Conservation (phyloP, 352 stramenopile species). For the Phytopythium helicoides region DNA sequence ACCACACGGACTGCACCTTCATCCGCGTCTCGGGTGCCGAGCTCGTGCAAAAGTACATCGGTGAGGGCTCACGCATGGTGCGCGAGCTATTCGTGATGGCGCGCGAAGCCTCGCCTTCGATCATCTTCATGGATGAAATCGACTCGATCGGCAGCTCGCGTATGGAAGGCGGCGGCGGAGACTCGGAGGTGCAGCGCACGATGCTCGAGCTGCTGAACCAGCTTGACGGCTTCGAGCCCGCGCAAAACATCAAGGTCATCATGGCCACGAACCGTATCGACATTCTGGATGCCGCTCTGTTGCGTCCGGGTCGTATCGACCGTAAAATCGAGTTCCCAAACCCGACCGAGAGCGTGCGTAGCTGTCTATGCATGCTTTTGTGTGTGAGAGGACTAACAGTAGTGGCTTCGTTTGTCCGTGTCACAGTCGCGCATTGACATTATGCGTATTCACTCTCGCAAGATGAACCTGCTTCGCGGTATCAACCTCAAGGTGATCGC, state of each 20-base stretch:
- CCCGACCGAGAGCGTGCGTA: constrained; percentile 91
- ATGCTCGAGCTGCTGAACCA: constrained; percentile 99
- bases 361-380: neutral
- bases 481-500: constrained; percentile 98
- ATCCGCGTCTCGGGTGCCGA: constrained; percentile 99
- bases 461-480: constrained; percentile 99
- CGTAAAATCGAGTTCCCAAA: constrained; percentile 99
- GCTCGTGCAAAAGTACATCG: constrained; percentile 99
- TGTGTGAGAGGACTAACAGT: constrained; percentile 10
- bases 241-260: constrained; percentile 99
- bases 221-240: constrained; percentile 95
- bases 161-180: constrained; percentile 91
- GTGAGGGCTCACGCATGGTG: constrained; percentile 98
- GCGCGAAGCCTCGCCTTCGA: constrained; percentile 94
- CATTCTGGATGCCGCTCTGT: constrained; percentile 96
- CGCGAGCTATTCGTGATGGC: constrained; percentile 99
- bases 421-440: constrained; percentile 92
- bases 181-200: constrained; percentile 99
- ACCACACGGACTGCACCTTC: constrained; percentile 99
- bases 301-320: constrained; percentile 98
- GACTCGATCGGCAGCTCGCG: constrained; percentile 97
- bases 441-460: constrained; percentile 98
- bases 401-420: constrained; percentile 21
- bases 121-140: constrained; percentile 99
- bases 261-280: constrained; percentile 99